These are phyloP conservation scores for Tirmania nivea DNA, from an alignment of 495 filamentous ascomycete genomes.

Conservation along the genomic window DNA sequence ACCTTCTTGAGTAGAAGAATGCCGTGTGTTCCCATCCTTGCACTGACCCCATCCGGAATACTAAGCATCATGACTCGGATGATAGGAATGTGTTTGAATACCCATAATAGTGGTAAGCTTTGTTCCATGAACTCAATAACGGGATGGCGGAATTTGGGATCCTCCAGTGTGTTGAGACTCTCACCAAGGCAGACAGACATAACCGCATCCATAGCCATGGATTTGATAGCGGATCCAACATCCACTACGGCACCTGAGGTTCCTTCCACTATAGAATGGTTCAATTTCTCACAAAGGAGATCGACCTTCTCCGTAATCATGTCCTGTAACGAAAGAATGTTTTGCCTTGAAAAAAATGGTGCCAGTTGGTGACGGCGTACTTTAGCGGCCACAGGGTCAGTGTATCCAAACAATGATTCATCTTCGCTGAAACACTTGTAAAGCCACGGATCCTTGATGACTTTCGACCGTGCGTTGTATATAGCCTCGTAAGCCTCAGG, in stretches of 20 bases:
- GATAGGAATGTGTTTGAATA: slow-evolving; percentile 21
- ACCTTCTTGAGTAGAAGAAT: too few relatives aligned
- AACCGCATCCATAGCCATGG: slow-evolving; percentile 24
- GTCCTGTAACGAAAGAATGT: slow-evolving; percentile 18
- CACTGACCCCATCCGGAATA: too few relatives aligned
- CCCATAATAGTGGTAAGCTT: slow-evolving; percentile 5
- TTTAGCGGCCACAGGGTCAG: slow-evolving; percentile 21
- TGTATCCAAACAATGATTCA: slow-evolving; percentile 21
- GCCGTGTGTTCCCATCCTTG: too few relatives aligned
- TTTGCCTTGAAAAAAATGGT: slow-evolving; percentile 22
- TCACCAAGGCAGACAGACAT: slow-evolving; percentile 22
- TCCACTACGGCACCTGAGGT: slow-evolving; percentile 16
- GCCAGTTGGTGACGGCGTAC: slow-evolving; percentile 21
- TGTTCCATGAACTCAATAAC: slow-evolving; percentile 19
- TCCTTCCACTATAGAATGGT: not conserved
- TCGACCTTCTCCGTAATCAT: slow-evolving; percentile 22
- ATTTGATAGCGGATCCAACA: slow-evolving; percentile 23
- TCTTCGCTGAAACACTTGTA: slow-evolving; percentile 21
- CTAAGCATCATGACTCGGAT: slow-evolving; percentile 16
- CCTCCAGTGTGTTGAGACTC: slow-evolving; percentile 17
- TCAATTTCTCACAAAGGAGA: slow-evolving; percentile 7
- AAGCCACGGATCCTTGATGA: slow-evolving; percentile 21
- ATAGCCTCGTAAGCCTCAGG: slow-evolving; percentile 24
- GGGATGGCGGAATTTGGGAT: slow-evolving; percentile 19
- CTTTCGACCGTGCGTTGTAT: slow-evolving; percentile 20